These are phyloP conservation scores for Polytrichum formosum DNA, from an alignment of 225 moss, liverwort and hornwort genomes.

Conservation along the genomic window DNA sequence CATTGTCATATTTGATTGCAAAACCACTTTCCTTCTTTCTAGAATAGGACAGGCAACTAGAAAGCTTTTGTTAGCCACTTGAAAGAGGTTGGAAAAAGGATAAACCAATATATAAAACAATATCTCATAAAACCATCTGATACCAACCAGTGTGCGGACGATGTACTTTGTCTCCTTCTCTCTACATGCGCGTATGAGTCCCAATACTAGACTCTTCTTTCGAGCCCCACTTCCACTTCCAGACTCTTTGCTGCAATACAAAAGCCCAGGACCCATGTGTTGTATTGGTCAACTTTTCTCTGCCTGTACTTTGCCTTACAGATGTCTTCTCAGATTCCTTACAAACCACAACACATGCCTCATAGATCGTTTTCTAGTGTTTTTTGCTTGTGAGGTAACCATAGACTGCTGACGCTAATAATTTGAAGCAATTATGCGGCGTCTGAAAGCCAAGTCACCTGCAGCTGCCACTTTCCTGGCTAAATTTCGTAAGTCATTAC, in stretches of 20 bases:
- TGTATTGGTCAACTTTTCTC: too few species aligned
- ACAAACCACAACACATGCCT: too few species aligned
- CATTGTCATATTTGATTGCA: too few species aligned
- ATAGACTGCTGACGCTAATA: not conserved
- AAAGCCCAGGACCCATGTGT: constrained; percentile 10
- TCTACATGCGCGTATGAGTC: constrained; percentile 79
- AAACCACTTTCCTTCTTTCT: too few species aligned
- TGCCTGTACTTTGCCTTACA: too few species aligned
- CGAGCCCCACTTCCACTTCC: constrained; percentile 81
- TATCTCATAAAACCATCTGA: not conserved
- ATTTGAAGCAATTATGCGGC: not conserved
- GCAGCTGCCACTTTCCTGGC: not conserved
- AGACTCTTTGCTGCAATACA: constrained; percentile 64
- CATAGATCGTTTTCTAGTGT: too few species aligned
- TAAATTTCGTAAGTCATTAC: too few species aligned
- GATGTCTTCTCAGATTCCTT: too few species aligned
- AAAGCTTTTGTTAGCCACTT: not conserved
- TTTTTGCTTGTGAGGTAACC: too few species aligned
- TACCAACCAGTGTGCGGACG: constrained; percentile 76
- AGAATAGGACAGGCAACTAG: too few species aligned
- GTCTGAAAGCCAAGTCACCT: not conserved
- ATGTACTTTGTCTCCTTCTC: constrained; percentile 94
- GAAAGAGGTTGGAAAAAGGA: not conserved
- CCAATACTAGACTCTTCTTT: constrained; percentile 75
- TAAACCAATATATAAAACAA: not conserved